Evolutionary conservation across 768 basidiomycete genomes (phyloP).

Genomic region (Suillus ampliporus): DNA sequence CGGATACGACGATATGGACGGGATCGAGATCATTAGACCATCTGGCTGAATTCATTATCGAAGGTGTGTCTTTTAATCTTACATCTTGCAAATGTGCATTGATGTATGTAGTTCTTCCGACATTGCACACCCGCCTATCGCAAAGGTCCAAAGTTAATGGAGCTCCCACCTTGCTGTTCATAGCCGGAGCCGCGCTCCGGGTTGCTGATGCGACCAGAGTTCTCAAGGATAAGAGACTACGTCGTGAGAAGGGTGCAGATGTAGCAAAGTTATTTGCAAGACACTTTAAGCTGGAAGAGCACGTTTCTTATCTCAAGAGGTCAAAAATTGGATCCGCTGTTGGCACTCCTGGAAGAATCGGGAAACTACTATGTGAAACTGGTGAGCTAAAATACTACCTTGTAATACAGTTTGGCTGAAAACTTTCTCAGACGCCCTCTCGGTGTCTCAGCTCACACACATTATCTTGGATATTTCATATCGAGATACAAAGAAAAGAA

Average conservation of each 20-base stretch:
- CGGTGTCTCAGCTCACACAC: slow-evolving; percentile 78
- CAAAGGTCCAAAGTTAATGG: slow-evolving; percentile 80
- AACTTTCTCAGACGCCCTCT: slow-evolving; percentile 63
- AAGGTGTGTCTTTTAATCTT: slow-evolving; percentile 53
- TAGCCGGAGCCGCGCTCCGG: slow-evolving; percentile 88
- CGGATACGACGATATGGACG: slow-evolving; percentile 78
- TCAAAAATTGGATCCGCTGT: slow-evolving; percentile 91
- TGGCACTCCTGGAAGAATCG: slow-evolving; percentile 91
- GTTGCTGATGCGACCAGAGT: slow-evolving; percentile 87
- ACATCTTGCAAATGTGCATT: not conserved
- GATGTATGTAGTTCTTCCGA: slow-evolving; percentile 61
- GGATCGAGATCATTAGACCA: slow-evolving; percentile 73
- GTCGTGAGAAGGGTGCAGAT: slow-evolving; percentile 86
- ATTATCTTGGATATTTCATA: slow-evolving; percentile 81
- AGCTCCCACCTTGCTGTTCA: slow-evolving; percentile 85
- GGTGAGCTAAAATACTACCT: slow-evolving; percentile 47
- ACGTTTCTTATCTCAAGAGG: slow-evolving; percentile 79
- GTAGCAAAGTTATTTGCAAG: slow-evolving; percentile 96
- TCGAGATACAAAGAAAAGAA: slow-evolving; percentile 77
- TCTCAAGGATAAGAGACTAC: slow-evolving; percentile 69
- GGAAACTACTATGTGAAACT: slow-evolving; percentile 79
- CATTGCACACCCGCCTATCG: slow-evolving; percentile 67
- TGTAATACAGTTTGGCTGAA: slow-evolving; percentile 6
- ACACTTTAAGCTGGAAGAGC: slow-evolving; percentile 90
- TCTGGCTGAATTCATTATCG: slow-evolving; percentile 75